These are phyloP conservation scores for Vitis hybrid DNA, from an alignment of 177 flowering plant genomes.

Conservation along the genomic window DNA sequence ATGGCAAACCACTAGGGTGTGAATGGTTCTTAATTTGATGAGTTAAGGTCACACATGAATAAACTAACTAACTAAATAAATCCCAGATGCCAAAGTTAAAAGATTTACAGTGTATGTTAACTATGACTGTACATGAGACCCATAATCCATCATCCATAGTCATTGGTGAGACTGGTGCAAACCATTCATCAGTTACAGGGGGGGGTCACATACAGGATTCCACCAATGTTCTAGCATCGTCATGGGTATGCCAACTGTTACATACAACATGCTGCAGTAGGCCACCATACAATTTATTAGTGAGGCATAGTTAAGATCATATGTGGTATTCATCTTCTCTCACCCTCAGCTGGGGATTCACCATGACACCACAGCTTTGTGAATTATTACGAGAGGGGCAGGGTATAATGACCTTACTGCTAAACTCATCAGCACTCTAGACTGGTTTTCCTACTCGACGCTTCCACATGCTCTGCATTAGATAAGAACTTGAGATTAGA, in stretches of 20 bases:
- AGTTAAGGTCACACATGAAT: background rate
- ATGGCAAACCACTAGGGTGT: background rate
- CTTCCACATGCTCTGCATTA: conserved; percentile 42
- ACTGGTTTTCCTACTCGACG: conserved; percentile 24
- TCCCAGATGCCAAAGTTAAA: no score
- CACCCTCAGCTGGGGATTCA: background rate
- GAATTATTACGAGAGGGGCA: background rate
- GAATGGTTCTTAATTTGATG: background rate
- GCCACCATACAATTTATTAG: conserved; percentile 7
- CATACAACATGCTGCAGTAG: conserved; percentile 11
- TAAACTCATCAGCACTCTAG: conserved; percentile 3
- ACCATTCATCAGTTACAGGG: no score
- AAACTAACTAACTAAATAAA: background rate
- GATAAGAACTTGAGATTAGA: background rate
- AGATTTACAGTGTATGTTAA: no score
- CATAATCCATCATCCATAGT: no score
- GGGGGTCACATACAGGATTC: no score
- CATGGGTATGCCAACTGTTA: conserved; percentile 1
- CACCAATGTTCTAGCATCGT: no score
- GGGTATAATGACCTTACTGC: background rate
- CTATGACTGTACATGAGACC: no score
- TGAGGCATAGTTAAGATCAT: background rate
- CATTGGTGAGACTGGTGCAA: no score
- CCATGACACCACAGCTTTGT: background rate
- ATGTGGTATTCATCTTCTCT: conserved; percentile 4